A percentile compares a stretch with the other conserved stretches of the same genome.
Evolutionary conservation across 352 stramenopile species (phyloP).

Genomic region (Globisporangium uncinulatum): DNA sequence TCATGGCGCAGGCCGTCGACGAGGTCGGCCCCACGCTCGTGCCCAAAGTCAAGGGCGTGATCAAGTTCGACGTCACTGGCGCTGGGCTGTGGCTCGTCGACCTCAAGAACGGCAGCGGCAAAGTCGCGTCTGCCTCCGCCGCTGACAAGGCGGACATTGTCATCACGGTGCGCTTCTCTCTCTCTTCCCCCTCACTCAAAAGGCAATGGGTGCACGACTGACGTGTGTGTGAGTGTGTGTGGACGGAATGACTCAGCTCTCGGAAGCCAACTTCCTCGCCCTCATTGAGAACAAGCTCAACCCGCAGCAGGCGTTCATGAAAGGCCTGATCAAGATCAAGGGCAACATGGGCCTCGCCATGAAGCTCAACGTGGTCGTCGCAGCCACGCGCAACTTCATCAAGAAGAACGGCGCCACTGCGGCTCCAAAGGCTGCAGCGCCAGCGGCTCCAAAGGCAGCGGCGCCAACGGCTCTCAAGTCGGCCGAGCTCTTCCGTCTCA

Average conservation of each 20-base stretch:
- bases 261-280: conserved; percentile 67
- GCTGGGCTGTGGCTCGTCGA: conserved; percentile 71
- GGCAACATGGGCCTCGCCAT: conserved; percentile 93
- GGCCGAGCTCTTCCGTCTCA: conserved; percentile 61
- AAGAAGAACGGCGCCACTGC: conserved; percentile 44
- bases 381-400: conserved; percentile 73
- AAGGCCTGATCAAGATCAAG: conserved; percentile 93
- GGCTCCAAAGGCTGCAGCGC: conserved; percentile 10
- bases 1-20: conserved; percentile 62
- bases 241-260: conserved; percentile 20
- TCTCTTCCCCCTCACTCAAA: too few species aligned
- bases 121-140: conserved; percentile 36
- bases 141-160: conserved; percentile 70
- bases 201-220: conserved; percentile 1
- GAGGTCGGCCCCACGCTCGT: conserved; percentile 66
- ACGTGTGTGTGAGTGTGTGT: conserved; percentile 1
- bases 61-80: conserved; percentile 75
- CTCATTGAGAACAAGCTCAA: conserved; percentile 88
- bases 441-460: conserved; percentile 7
- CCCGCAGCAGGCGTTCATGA: conserved; percentile 92
- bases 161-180: conserved; percentile 33
- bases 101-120: conserved; percentile 69
- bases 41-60: conserved; percentile 68
- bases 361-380: conserved; percentile 91
- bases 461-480: conserved; percentile 40